phyloP scores from a whole-genome alignment of 768 basidiomycete genomes.

The Agrocybe praecox region DNA sequence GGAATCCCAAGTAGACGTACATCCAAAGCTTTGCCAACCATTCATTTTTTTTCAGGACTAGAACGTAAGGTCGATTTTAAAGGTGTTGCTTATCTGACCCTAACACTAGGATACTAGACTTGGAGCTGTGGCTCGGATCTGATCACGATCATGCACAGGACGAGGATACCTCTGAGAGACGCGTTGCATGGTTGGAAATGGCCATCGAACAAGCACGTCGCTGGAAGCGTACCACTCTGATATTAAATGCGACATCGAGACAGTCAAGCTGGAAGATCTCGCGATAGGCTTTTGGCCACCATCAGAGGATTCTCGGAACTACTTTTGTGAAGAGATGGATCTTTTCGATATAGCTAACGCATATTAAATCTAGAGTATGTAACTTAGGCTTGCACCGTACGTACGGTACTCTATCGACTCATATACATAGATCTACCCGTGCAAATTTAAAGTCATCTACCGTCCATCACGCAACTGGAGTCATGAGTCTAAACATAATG shows the following conservation, averaged over 20 bases:
- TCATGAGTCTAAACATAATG: too few species aligned
- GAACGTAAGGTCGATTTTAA: too few species aligned
- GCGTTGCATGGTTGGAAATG: conserved; percentile 5
- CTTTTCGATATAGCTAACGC: neutral
- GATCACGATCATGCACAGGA: neutral
- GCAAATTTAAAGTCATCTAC: too few species aligned
- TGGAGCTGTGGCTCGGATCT: conserved; percentile 21
- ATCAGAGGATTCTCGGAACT: neutral
- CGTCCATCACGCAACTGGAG: too few species aligned
- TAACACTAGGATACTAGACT: neutral
- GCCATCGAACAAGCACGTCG: conserved; percentile 9
- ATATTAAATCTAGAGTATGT: too few species aligned
- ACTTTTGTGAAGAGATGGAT: neutral
- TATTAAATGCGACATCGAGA: neutral
- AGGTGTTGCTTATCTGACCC: too few species aligned
- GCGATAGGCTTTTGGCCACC: neutral
- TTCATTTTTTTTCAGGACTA: too few species aligned
- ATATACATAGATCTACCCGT: too few species aligned
- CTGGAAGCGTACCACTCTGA: conserved; percentile 18
- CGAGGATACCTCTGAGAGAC: neutral
- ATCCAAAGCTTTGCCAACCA: too few species aligned
- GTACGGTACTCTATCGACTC: too few species aligned
- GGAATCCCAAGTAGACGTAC: too few species aligned
- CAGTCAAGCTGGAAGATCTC: neutral
- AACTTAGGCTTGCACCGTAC: too few species aligned